Evolutionary conservation across 441 rosid genomes (phyloP), one percentile per base, ranked within the genome.

Genomic region (Iberis amara): DNA sequence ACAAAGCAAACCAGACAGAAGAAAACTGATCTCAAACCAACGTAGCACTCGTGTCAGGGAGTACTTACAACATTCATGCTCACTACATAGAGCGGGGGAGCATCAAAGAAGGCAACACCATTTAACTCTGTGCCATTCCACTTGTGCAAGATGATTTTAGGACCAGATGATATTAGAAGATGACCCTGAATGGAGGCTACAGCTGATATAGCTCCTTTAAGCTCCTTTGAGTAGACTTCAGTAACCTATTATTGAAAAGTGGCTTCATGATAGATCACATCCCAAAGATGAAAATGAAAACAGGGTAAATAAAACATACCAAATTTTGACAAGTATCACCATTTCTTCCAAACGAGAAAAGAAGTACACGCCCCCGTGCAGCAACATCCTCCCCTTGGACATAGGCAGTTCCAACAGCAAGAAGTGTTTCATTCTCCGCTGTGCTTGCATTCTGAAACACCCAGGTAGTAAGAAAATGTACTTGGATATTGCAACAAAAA

Each of bases 301-400:
- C 51, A 38, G 60, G 21, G 2, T 18, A 18, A 18, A 18, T 18
- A 18, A 18, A 58, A 68, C 65, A 40, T 80, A 89, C 99, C 83
- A 76, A 51, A 63, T 61, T 75, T 58, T 80, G 94, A 66, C 88
- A 68, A 76, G 74, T 75, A 47, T 86, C 94, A 9, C 75, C 55
- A 63, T 64, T 75, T 75, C 78, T 83, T 57, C 69, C 86, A 49
- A 86, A 42, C 35, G 99, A 84, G 76, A 72, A 92, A 67, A 92
- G 76, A 66, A 92, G 81, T 41, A 92, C 81, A 35, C 97, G 97
- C 30, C 99, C 97, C 70, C 97, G 85, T 43, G 87, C 97, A 40
- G 97, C 99, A 65, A 92, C 99, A 80, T 89, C 99, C 85, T 92
- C 99, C 65, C 99, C 97, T 79, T 92, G 99, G 63, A 83, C 90